Conservation (phyloP, 78 protist species). For the Cavenderia fasciculata region DNA sequence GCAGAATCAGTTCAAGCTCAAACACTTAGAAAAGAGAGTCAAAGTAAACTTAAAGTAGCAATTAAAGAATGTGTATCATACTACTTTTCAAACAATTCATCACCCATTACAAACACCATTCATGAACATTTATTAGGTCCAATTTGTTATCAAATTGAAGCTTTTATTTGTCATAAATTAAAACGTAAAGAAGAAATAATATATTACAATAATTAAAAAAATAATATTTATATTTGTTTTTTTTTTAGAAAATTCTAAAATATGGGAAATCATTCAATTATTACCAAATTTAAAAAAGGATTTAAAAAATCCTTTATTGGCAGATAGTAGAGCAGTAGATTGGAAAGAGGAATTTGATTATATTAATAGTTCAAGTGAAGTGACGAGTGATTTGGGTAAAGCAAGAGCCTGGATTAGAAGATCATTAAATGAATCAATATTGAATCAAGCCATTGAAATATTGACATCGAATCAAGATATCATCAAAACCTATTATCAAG, state of each 20-base stretch:
- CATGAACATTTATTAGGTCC: not conserved
- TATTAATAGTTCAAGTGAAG: slow-evolving; percentile 29
- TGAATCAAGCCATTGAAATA: not conserved
- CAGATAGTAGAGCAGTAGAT: not conserved
- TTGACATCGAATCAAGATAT: slow-evolving; percentile 43
- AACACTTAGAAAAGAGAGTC: not conserved
- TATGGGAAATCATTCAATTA: slow-evolving; percentile 4
- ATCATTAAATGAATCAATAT: slow-evolving; percentile 18
- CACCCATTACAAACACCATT: not conserved
- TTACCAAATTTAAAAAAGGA: not conserved
- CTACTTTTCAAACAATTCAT: not conserved
- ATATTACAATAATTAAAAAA: not conserved
- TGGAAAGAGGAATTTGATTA: slow-evolving; percentile 52
- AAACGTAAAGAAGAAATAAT: not conserved
- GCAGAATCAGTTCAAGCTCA: not conserved
- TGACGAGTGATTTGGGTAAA: slow-evolving; percentile 28
- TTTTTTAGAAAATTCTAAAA: not conserved
- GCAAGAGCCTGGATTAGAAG: slow-evolving; percentile 43
- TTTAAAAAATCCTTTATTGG: not conserved
- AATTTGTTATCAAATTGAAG: slow-evolving; percentile 1
- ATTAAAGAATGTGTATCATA: not conserved
- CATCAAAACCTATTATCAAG: slow-evolving; percentile 36
- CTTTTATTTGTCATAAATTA: slow-evolving; percentile 1
- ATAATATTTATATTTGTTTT: not conserved
- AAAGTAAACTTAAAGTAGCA: not conserved